phyloP scores from a whole-genome alignment of 2,329 filamentous ascomycete species.

The Aspergillus alliaceus region DNA sequence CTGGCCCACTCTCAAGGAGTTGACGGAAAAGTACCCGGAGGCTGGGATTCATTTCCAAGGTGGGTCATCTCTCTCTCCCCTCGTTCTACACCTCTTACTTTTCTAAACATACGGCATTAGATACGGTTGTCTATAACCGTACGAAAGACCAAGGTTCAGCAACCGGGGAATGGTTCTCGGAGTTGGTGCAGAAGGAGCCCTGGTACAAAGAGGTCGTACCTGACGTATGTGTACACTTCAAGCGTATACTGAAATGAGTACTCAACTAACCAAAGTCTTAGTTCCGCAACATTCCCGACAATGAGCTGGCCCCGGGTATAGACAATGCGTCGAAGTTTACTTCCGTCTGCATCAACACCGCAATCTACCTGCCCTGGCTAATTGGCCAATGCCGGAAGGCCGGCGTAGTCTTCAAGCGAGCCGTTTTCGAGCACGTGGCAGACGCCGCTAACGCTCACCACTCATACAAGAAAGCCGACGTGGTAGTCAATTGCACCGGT shows the following conservation, averaged over 20 bases:
- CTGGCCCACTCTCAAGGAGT: slow-evolving; percentile 61
- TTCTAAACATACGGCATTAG: slow-evolving; percentile 27
- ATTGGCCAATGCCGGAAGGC: slow-evolving; percentile 74
- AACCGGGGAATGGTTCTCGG: slow-evolving; percentile 62
- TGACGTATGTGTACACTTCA: slow-evolving; percentile 51
- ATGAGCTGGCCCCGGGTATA: slow-evolving; percentile 62
- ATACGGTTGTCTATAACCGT: slow-evolving; percentile 58
- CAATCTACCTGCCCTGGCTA: slow-evolving; percentile 84
- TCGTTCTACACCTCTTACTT: background rate
- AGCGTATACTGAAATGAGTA: background rate
- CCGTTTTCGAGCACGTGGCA: slow-evolving; percentile 65
- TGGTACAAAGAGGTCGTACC: slow-evolving; percentile 74
- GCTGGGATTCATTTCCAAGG: slow-evolving; percentile 79
- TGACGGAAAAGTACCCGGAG: slow-evolving; percentile 67
- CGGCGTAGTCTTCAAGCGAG: slow-evolving; percentile 68
- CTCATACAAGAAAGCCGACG: slow-evolving; percentile 57
- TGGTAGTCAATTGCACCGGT: slow-evolving; percentile 84
- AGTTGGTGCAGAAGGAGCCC: slow-evolving; percentile 65
- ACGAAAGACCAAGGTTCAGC: slow-evolving; percentile 61
- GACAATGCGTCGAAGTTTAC: slow-evolving; percentile 75
- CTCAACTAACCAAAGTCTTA: slow-evolving; percentile 21
- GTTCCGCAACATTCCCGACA: slow-evolving; percentile 61
- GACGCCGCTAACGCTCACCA: slow-evolving; percentile 66
- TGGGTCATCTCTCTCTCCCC: slow-evolving; percentile 26
- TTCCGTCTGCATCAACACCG: slow-evolving; percentile 88